A percentile compares a stretch with the other conserved stretches of the same genome.
phyloP scores from a whole-genome alignment of 208 protist genomes.

The Herpetomonas tarakana region DNA sequence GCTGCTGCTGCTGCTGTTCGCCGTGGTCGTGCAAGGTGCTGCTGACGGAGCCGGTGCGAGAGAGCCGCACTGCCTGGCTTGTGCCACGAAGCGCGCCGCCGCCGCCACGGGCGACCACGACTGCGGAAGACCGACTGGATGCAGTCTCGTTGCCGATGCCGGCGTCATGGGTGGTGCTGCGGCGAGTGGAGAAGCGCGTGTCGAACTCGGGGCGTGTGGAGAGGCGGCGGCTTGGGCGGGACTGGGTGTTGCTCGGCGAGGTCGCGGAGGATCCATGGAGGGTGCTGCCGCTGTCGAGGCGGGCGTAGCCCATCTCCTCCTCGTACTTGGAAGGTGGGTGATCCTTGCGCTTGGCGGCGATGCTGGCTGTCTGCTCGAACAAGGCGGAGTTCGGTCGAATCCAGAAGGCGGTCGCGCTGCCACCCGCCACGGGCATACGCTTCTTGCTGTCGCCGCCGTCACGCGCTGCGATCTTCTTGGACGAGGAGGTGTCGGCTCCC shows the following conservation, averaged over 20 bases:
- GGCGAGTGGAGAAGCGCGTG: background rate
- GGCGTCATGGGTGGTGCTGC: background rate
- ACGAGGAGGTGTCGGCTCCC: background rate
- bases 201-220: background rate
- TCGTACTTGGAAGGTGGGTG: slow-evolving; percentile 3
- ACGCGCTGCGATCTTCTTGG: background rate
- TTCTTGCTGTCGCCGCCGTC: slow-evolving; percentile 5
- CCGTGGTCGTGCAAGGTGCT: background rate
- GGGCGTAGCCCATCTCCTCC: background rate
- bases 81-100: slow-evolving; percentile 1
- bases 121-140: background rate
- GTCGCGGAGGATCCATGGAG: background rate
- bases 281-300: background rate
- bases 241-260: background rate
- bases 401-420: slow-evolving; percentile 47
- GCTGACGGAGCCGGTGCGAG: background rate
- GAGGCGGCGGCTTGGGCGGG: background rate
- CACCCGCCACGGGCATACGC: slow-evolving; percentile 12
- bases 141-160: background rate
- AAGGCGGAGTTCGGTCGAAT: slow-evolving; percentile 44
- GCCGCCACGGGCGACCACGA: slow-evolving; percentile 5
- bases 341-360: slow-evolving; percentile 48
- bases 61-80: background rate
- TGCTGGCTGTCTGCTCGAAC: slow-evolving; percentile 66
- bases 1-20: slow-evolving; percentile 6